These are phyloP conservation scores for Laetiporus sulphureus DNA, from an alignment of 1,284 basidiomycete genomes.

Conservation along the genomic window DNA sequence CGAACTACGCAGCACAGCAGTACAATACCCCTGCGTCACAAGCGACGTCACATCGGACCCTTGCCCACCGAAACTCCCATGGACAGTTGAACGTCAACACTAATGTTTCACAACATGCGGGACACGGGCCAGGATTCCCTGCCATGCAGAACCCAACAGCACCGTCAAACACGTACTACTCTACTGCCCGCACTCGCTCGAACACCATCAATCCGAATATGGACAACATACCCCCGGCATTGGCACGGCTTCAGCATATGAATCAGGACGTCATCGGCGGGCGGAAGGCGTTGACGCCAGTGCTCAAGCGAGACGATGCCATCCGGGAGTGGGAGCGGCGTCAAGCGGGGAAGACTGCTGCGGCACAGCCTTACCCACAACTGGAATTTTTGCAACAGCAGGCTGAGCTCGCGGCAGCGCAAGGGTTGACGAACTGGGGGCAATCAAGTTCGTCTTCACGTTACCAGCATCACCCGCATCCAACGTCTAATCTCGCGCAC, in stretches of 20 bases:
- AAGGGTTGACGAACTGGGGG: constrained; percentile 51
- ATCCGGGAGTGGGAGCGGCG: constrained; percentile 87
- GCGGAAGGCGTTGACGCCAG: constrained; percentile 79
- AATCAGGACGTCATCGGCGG: constrained; percentile 80
- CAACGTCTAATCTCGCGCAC: constrained; percentile 64
- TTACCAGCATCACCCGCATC: constrained; percentile 43
- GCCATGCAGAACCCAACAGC: constrained; percentile 45
- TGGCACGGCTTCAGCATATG: constrained; percentile 85
- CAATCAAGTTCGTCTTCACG: constrained; percentile 27
- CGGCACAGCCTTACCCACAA: constrained; percentile 75
- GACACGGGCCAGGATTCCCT: constrained; percentile 23
- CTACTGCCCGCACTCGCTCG: constrained; percentile 58
- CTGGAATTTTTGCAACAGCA: constrained; percentile 89
- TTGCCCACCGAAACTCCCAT: constrained; percentile 44
- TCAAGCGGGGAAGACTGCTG: constrained; percentile 59
- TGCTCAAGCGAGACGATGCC: constrained; percentile 85
- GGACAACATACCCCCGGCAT: constrained; percentile 87
- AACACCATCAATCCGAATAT: constrained; percentile 88
- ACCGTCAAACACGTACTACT: constrained; percentile 63
- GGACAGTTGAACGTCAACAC: constrained; percentile 37
- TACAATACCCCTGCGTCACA: constrained; percentile 19
- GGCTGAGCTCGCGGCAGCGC: constrained; percentile 71
- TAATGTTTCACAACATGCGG: constrained; percentile 36
- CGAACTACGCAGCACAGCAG: constrained; percentile 28
- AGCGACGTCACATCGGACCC: constrained; percentile 21